Conservation (phyloP, 805 yeast species). For the Zygotorulaspora sp. region DNA sequence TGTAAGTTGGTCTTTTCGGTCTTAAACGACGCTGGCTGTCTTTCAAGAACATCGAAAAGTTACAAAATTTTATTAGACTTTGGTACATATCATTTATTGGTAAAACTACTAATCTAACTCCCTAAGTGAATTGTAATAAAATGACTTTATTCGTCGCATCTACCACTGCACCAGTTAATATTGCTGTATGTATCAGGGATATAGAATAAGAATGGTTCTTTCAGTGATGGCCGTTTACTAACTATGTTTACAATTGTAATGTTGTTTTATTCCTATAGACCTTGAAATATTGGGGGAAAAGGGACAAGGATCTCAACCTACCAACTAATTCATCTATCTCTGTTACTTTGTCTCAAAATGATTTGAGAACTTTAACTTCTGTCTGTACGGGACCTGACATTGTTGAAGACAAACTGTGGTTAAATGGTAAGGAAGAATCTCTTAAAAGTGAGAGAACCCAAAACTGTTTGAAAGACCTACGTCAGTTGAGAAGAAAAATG, state of each 20-base stretch:
- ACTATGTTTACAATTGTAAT: background rate
- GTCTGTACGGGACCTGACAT: constrained; percentile 63
- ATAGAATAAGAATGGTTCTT: too few relatives aligned
- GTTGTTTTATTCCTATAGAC: constrained; percentile 44
- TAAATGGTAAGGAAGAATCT: constrained; percentile 80
- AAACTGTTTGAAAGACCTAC: constrained; percentile 73
- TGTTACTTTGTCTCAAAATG: constrained; percentile 87
- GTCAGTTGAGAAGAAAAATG: constrained; percentile 56
- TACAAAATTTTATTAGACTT: background rate
- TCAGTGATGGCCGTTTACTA: background rate
- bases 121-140: too few relatives aligned
- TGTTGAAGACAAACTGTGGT: constrained; percentile 65
- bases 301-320: constrained; percentile 80
- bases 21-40: constrained; percentile 2
- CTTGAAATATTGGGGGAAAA: constrained; percentile 97
- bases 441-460: constrained; percentile 57
- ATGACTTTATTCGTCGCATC: constrained; percentile 67
- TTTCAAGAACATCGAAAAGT: background rate
- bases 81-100: too few relatives aligned
- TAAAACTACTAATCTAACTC: too few relatives aligned
- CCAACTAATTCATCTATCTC: constrained; percentile 97
- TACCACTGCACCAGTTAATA: constrained; percentile 94
- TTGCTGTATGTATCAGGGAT: constrained; percentile 61
- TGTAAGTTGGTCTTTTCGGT: background rate
- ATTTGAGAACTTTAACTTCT: constrained; percentile 86